phyloP scores from a whole-genome alignment of 176 grass and related monocot species.

The Carex parvula region DNA sequence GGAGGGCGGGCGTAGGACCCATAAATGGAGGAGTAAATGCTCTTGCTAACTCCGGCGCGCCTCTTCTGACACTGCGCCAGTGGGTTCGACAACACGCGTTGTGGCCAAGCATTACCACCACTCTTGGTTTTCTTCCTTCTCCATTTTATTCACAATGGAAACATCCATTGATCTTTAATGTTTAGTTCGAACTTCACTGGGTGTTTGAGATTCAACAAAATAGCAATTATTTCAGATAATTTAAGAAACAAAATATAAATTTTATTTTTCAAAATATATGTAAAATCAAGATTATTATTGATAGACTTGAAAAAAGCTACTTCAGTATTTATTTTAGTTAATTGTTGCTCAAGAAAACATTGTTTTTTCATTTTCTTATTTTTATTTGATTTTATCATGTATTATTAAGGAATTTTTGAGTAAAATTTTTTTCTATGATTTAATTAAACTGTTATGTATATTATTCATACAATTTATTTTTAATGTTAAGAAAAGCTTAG shows the following conservation, averaged over 20 bases:
- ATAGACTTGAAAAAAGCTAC: no score
- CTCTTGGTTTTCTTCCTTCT: background rate
- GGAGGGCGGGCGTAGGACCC: background rate
- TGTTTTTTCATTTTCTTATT: no score
- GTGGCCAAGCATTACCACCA: background rate
- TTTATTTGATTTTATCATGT: no score
- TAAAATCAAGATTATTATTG: no score
- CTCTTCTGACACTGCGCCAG: constrained; percentile 27
- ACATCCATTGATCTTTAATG: background rate
- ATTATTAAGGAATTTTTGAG: no score
- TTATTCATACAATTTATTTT: background rate
- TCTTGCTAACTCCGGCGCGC: constrained; percentile 30
- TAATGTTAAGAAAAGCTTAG: background rate
- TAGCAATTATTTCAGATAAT: background rate
- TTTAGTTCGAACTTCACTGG: background rate
- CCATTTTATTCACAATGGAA: background rate
- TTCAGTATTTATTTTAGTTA: no score
- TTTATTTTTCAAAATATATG: no score
- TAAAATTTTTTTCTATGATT: no score
- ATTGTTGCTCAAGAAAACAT: no score
- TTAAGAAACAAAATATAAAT: background rate
- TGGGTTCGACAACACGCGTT: constrained; percentile 17
- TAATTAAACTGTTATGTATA: no score
- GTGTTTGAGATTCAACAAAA: background rate
- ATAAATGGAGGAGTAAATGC: constrained; percentile 33